Conservation (phyloP, 371 early-diverging fungal species). For the Scutellospora calospora region DNA sequence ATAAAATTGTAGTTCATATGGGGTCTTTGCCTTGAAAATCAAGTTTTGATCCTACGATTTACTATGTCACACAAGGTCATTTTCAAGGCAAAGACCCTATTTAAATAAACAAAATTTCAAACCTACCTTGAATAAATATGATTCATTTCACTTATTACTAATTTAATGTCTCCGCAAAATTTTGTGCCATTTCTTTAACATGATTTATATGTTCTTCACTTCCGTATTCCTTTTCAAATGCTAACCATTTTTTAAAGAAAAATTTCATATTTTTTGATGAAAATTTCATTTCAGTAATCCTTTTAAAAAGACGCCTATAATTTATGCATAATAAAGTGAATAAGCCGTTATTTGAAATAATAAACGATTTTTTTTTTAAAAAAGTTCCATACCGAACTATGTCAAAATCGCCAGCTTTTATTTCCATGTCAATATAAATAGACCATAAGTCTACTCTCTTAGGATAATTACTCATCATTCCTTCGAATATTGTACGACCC, state of each 20-base stretch:
- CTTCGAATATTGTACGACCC: constrained; percentile 96
- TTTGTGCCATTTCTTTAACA: constrained; percentile 88
- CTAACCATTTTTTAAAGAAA: constrained; percentile 96
- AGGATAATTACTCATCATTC: constrained; percentile 89
- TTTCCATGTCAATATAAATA: constrained; percentile 95
- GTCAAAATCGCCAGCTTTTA: constrained; percentile 72
- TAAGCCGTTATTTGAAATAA: not conserved
- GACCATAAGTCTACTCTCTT: constrained; percentile 96
- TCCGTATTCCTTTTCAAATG: constrained; percentile 91
- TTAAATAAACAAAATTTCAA: no score
- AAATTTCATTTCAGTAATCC: constrained; percentile 84
- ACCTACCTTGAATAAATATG: no score
- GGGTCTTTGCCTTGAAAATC: no score
- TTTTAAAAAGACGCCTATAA: constrained; percentile 86
- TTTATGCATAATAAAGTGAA: constrained; percentile 30
- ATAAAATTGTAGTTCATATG: no score
- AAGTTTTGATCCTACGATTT: no score
- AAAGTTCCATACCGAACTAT: constrained; percentile 64
- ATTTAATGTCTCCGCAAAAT: constrained; percentile 76
- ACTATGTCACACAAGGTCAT: no score
- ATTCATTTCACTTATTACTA: no score
- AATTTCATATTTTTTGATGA: constrained; percentile 98
- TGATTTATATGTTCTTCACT: constrained; percentile 78
- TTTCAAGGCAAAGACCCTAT: no score
- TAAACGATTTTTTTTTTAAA: not conserved